Conservation (phyloP, 2,329 filamentous ascomycete species). For the Aspergillus awamori region DNA sequence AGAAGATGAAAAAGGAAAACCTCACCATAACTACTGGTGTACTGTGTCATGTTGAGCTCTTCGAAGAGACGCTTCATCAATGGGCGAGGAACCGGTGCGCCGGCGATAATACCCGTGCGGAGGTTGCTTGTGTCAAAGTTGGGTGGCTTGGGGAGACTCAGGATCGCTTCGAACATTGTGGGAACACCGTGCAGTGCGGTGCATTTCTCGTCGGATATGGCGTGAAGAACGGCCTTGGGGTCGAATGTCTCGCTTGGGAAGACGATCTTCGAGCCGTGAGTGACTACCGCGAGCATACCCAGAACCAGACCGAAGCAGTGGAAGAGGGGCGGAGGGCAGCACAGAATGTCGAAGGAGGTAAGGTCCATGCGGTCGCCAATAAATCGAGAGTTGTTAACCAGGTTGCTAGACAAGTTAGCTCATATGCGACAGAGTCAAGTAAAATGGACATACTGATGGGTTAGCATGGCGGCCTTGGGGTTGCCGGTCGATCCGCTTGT, state of each 20-base stretch:
- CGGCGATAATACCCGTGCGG: conserved; percentile 77
- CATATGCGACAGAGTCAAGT: neutral
- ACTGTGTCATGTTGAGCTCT: conserved; percentile 74
- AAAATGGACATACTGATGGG: conserved; percentile 58
- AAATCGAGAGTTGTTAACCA: conserved; percentile 67
- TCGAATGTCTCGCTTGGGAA: conserved; percentile 77
- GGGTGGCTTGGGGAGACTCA: conserved; percentile 51
- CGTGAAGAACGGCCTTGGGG: conserved; percentile 64
- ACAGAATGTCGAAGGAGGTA: conserved; percentile 67
- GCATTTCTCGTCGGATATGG: conserved; percentile 67
- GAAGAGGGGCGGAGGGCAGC: conserved; percentile 81
- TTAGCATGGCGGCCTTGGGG: conserved; percentile 75
- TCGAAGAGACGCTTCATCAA: conserved; percentile 73
- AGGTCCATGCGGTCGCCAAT: conserved; percentile 75
- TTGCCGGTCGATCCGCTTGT: conserved; percentile 74
- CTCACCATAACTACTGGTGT: conserved; percentile 64
- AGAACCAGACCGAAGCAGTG: conserved; percentile 84
- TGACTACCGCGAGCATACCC: conserved; percentile 71
- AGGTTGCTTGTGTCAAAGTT: conserved; percentile 57
- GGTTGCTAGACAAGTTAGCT: conserved; percentile 33
- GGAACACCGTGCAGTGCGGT: conserved; percentile 81
- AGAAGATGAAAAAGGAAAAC: neutral
- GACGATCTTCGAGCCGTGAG: conserved; percentile 74
- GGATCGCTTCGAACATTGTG: conserved; percentile 76
- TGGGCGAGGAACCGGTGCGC: conserved; percentile 73